Base-by-base conservation (phyloP, 2,329 filamentous ascomycete genomes). In the Scedosporium dehoogii region DNA sequence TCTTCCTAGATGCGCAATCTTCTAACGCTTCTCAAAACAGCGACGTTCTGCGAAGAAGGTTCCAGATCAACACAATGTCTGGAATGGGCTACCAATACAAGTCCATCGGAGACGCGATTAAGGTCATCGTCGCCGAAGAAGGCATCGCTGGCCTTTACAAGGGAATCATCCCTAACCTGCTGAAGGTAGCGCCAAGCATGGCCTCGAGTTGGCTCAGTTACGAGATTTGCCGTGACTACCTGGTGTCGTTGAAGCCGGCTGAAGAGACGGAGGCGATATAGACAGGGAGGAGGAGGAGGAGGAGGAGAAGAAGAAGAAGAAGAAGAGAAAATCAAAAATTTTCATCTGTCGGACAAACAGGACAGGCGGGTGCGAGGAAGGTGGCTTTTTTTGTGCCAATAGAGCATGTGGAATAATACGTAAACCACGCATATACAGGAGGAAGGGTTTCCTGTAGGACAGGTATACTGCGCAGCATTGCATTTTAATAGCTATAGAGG, bases 61-160 rank as follows among this genome's bases (percentile, higher is more conserved):
- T 99, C 74, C 94, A 99, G 73, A 94, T 99, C 78, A 99, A 99
- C 76, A 97, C 94, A 61, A 99, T 99, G 94, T 91, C 90, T 58
- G 94, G 94, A 60, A 93, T 99, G 87, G 94, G 94, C 59, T 97
- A 97, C 76, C 86, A 93, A 73, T 99, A 99, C 78, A 92, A 90
- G 70, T 89, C 87, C 6, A 88, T 99, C 53, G 81, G 85, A 65
- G 91, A 96, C 71, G 94, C 94, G 3, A 79, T 99, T 66, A 84
- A 79, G 60, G 85, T 90, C 59, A 99, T 99, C 69, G 74, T 96
- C 62, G 76, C 83, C 57, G 86, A 96, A 69, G 94, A 99, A 76
- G 94, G 94, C 33, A 46, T 93, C 61, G 81, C 81, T 64, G 94
- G 94, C 59, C 77, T 99, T 53, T 99, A 97, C 81, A 99, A 97